These are phyloP conservation scores for Lyophyllum shimeji DNA, from an alignment of 768 basidiomycete species.

Conservation along the genomic window DNA sequence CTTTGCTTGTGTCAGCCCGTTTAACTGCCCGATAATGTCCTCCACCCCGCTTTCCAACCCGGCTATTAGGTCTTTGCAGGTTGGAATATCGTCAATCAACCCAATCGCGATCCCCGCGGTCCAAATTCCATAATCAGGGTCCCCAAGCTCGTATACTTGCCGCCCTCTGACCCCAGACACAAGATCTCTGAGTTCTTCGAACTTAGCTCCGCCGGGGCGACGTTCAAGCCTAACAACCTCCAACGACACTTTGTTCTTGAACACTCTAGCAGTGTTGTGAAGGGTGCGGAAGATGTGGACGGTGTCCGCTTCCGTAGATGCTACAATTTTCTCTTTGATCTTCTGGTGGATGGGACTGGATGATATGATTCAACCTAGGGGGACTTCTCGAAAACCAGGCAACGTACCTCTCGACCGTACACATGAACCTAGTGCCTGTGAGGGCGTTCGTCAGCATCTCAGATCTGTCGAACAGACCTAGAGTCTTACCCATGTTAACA, in stretches of 20 bases:
- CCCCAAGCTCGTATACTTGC: conserved; percentile 79
- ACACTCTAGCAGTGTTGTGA: conserved; percentile 81
- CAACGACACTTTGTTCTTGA: conserved; percentile 78
- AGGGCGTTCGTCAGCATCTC: conserved; percentile 8
- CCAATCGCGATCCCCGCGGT: conserved; percentile 63
- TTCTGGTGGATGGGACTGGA: conserved; percentile 79
- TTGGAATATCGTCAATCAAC: conserved; percentile 81
- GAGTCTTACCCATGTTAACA: conserved; percentile 69
- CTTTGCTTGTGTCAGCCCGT: conserved; percentile 28
- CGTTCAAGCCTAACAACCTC: conserved; percentile 86
- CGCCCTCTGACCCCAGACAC: conserved; percentile 72
- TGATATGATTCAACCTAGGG: not conserved
- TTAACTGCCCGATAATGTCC: conserved; percentile 55
- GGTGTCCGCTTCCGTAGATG: conserved; percentile 80
- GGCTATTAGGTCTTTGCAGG: conserved; percentile 68
- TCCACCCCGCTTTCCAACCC: conserved; percentile 77
- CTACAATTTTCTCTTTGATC: conserved; percentile 89
- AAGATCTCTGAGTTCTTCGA: conserved; percentile 78
- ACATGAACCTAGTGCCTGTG: conserved; percentile 84
- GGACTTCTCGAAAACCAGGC: not conserved
- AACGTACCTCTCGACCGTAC: conserved; percentile 75
- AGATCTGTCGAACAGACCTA: not conserved
- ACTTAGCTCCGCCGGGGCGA: conserved; percentile 82
- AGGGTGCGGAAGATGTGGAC: conserved; percentile 90
- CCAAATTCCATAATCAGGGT: conserved; percentile 89